Evolutionary conservation across 768 basidiomycete genomes (phyloP).

Genomic region (Boletus pseudopeckii): DNA sequence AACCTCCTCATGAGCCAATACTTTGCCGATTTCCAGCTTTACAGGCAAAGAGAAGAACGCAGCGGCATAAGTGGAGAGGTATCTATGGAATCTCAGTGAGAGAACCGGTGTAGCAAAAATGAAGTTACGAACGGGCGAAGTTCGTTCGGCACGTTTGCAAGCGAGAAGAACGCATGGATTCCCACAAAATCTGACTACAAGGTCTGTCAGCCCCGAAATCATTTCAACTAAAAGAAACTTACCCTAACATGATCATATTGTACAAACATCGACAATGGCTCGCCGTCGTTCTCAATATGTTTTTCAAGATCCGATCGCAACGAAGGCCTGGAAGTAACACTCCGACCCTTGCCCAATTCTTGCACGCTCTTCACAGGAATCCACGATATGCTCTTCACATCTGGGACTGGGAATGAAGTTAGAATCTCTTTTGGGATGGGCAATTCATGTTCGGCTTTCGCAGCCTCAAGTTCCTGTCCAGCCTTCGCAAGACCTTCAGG

Average conservation of each 20-base stretch:
- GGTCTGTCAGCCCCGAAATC: neutral
- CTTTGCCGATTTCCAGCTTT: constrained; percentile 61
- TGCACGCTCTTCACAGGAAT: constrained; percentile 72
- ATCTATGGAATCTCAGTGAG: constrained; percentile 41
- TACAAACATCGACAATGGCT: constrained; percentile 78
- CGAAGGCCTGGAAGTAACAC: constrained; percentile 23
- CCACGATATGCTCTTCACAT: constrained; percentile 89
- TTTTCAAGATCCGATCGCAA: constrained; percentile 48
- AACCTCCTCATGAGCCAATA: constrained; percentile 82
- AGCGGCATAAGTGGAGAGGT: constrained; percentile 72
- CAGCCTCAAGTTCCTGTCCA: constrained; percentile 64
- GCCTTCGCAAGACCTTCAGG: constrained; percentile 75
- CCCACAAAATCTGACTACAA: constrained; percentile 87
- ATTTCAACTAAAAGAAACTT: constrained; percentile 5
- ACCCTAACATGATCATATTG: constrained; percentile 94
- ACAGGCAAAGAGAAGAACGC: constrained; percentile 91
- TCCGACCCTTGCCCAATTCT: constrained; percentile 54
- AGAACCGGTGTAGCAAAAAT: constrained; percentile 23
- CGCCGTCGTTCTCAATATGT: constrained; percentile 67
- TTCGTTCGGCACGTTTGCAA: constrained; percentile 64
- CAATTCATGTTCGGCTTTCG: constrained; percentile 82
- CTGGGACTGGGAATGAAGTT: constrained; percentile 84
- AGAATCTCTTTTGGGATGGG: constrained; percentile 81
- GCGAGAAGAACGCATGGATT: constrained; percentile 74
- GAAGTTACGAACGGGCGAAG: constrained; percentile 56